These are phyloP conservation scores for Ophiocordyceps unilateralis DNA, from an alignment of 2,329 filamentous ascomycete species.

Conservation along the genomic window DNA sequence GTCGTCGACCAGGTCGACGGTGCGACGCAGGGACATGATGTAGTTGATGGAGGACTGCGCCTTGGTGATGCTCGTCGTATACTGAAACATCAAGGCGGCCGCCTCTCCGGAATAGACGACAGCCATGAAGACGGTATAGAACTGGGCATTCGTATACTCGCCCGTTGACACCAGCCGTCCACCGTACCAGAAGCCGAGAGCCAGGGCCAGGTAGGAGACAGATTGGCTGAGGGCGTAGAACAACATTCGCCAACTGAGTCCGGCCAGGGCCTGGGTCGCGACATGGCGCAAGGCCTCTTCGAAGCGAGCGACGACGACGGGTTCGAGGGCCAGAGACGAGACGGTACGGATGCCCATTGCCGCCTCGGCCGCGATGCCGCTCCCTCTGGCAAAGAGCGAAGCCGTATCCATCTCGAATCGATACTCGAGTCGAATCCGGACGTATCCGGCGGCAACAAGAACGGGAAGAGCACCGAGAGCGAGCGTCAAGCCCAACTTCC, in stretches of 20 bases:
- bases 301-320: slow-evolving; percentile 21
- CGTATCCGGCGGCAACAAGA: slow-evolving; percentile 25
- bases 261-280: slow-evolving; percentile 11
- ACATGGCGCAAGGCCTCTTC: slow-evolving; percentile 12
- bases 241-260: slow-evolving; percentile 20
- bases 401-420: slow-evolving; percentile 26
- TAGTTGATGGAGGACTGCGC: slow-evolving; percentile 30
- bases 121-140: slow-evolving; percentile 33
- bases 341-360: slow-evolving; percentile 31
- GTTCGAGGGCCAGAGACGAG: slow-evolving; percentile 28
- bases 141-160: slow-evolving; percentile 28
- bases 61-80: slow-evolving; percentile 33
- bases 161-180: slow-evolving; percentile 21
- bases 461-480: slow-evolving; percentile 27
- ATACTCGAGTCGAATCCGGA: slow-evolving; percentile 30
- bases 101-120: slow-evolving; percentile 28
- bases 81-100: slow-evolving; percentile 24
- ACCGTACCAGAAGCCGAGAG: slow-evolving; percentile 23
- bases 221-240: slow-evolving; percentile 24
- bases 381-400: slow-evolving; percentile 26
- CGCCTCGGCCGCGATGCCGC: slow-evolving; percentile 30
- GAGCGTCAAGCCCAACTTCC: slow-evolving; percentile 31
- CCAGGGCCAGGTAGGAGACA: slow-evolving; percentile 20
- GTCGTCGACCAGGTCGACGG: slow-evolving; percentile 14
- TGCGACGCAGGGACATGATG: slow-evolving; percentile 22